Conservation (phyloP, 768 basidiomycete genomes). For the Hydnomerulius pinastri region DNA sequence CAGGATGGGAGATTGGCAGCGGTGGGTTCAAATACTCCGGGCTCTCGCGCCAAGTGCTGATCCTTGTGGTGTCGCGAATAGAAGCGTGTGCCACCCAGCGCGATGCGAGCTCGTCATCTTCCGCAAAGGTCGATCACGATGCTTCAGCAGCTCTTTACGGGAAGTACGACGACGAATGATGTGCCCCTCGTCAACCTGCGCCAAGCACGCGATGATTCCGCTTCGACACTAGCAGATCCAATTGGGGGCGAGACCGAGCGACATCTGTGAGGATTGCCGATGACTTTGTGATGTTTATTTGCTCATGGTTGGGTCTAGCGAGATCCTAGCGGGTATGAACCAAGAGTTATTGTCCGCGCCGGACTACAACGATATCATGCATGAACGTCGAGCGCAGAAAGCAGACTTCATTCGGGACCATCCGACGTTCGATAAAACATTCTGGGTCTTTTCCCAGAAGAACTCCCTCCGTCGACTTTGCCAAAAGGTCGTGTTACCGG, state of each 20-base stretch:
- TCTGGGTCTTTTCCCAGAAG: slow-evolving; percentile 87
- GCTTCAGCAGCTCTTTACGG: slow-evolving; percentile 68
- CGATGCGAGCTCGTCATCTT: slow-evolving; percentile 46
- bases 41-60: slow-evolving; percentile 13
- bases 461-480: slow-evolving; percentile 72
- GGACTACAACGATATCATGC: slow-evolving; percentile 59
- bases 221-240: slow-evolving; percentile 25
- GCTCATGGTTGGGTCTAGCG: slow-evolving; percentile 42
- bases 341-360: slow-evolving; percentile 49
- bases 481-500: slow-evolving; percentile 81
- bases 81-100: slow-evolving; percentile 17
- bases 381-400: slow-evolving; percentile 73
- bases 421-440: slow-evolving; percentile 86
- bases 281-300: neutral
- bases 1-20: slow-evolving; percentile 28
- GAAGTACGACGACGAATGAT: slow-evolving; percentile 50
- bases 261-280: slow-evolving; percentile 57
- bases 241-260: slow-evolving; percentile 68
- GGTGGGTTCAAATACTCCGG: slow-evolving; percentile 26
- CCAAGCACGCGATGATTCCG: slow-evolving; percentile 33
- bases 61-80: slow-evolving; percentile 4
- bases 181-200: slow-evolving; percentile 62
- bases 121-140: slow-evolving; percentile 58
- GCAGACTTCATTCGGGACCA: slow-evolving; percentile 88
- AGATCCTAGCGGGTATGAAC: slow-evolving; percentile 66